Percentiles rank a stretch among this genome's conserved stretches.
phyloP scores from a whole-genome alignment of 2,329 filamentous ascomycete genomes.

The Aspergillus piperis region DNA sequence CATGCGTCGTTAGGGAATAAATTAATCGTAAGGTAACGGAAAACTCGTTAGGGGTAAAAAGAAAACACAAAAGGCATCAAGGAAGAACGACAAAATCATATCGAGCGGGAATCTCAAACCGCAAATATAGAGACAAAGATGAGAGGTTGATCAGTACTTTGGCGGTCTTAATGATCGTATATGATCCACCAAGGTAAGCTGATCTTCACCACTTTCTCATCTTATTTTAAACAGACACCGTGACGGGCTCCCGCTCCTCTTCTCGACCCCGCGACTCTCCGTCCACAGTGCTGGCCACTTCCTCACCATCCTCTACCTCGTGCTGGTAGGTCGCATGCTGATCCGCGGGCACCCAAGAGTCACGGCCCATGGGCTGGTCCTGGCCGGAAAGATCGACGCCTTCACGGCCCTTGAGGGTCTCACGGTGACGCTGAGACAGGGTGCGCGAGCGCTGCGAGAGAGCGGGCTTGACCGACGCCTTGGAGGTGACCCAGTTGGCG shows the following conservation, averaged over 20 bases:
- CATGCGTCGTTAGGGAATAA: slow-evolving; percentile 1
- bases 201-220: neutral
- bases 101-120: slow-evolving; percentile 16
- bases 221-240: slow-evolving; percentile 18
- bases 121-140: slow-evolving; percentile 9
- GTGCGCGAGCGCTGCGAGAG: slow-evolving; percentile 85
- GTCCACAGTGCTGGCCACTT: slow-evolving; percentile 35
- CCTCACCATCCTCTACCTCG: slow-evolving; percentile 45
- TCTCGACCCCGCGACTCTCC: slow-evolving; percentile 40
- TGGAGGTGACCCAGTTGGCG: slow-evolving; percentile 93
- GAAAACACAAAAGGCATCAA: neutral
- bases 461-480: slow-evolving; percentile 83
- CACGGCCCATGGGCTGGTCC: slow-evolving; percentile 74
- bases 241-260: slow-evolving; percentile 37
- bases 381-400: slow-evolving; percentile 81
- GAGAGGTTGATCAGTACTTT: slow-evolving; percentile 8
- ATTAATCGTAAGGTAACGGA: slow-evolving; percentile 6
- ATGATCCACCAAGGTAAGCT: neutral
- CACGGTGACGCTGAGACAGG: slow-evolving; percentile 79
- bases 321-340: slow-evolving; percentile 52
- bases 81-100: slow-evolving; percentile 10
- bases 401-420: slow-evolving; percentile 65
- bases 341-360: slow-evolving; percentile 76
- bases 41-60: slow-evolving; percentile 6
- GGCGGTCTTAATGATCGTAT: neutral